Conservation (phyloP, 441 rosid species). For the Dalechampia spathulata region DNA sequence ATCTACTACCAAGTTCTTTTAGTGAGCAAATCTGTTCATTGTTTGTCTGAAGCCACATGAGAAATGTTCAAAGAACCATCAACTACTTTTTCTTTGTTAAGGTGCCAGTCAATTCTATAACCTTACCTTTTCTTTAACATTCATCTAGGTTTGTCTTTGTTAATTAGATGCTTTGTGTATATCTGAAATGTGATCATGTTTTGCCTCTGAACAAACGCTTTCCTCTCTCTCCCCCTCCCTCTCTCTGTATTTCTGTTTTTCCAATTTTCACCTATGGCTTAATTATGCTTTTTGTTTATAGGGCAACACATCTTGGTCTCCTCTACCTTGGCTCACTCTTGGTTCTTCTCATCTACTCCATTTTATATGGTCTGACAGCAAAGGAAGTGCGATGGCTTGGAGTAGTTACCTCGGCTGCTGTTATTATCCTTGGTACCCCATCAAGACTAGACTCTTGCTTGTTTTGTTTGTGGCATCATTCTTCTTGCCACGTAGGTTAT, state of each 20-base stretch:
- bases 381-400: constrained; percentile 98
- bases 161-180: neutral
- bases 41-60: too few relatives aligned
- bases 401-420: constrained; percentile 92
- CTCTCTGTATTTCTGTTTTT: neutral
- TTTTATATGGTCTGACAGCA: constrained; percentile 92
- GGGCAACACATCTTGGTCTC: constrained; percentile 98
- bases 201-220: neutral
- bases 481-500: constrained; percentile 15
- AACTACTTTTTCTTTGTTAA: too few relatives aligned
- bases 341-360: constrained; percentile 90
- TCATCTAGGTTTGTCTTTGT: neutral
- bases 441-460: constrained; percentile 1
- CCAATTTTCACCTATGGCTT: constrained; percentile 1
- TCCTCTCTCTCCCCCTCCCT: too few relatives aligned
- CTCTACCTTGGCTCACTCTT: constrained; percentile 84
- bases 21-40: too few relatives aligned
- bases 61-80: too few relatives aligned
- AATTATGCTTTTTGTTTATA: constrained; percentile 28
- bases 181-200: constrained; percentile 7
- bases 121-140: neutral
- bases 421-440: constrained; percentile 82
- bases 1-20: too few relatives aligned
- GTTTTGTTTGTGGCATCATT: constrained; percentile 9
- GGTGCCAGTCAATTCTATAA: too few relatives aligned